Evolutionary conservation across 345 rosid species (phyloP).

Genomic region (Gossypium arboreum): DNA sequence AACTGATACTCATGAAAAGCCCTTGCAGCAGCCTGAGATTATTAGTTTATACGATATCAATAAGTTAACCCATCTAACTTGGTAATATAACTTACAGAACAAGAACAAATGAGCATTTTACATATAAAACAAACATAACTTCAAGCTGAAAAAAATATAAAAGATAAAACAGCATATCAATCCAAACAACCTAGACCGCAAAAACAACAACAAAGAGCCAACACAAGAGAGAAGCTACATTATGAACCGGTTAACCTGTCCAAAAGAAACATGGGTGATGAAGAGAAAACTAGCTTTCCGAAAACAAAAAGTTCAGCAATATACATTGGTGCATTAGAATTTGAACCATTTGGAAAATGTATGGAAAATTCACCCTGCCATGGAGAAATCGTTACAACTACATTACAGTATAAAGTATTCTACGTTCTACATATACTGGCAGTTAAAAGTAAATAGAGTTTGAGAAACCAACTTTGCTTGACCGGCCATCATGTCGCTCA

Average conservation of each 20-base stretch:
- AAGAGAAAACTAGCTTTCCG: background rate
- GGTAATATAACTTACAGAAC: background rate
- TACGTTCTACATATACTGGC: conserved; percentile 6
- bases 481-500: conserved; percentile 49
- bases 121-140: conserved; percentile 6
- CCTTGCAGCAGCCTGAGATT: conserved; percentile 46
- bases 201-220: background rate
- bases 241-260: background rate
- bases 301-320: background rate
- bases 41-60: conserved; percentile 6
- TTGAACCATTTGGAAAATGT: background rate
- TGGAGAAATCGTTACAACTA: background rate
- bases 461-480: conserved; percentile 62
- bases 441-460: conserved; percentile 18
- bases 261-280: background rate
- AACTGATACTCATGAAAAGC: conserved; percentile 61
- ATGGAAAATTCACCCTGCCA: background rate
- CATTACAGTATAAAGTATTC: background rate
- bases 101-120: conserved; percentile 3
- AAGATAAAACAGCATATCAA: background rate
- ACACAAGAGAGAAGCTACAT: background rate
- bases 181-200: background rate
- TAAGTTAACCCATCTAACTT: conserved; percentile 12
- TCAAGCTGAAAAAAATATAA: background rate
- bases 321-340: background rate